phyloP scores from a whole-genome alignment of 805 yeast species.

The Blastobotrys chiropterorum region DNA sequence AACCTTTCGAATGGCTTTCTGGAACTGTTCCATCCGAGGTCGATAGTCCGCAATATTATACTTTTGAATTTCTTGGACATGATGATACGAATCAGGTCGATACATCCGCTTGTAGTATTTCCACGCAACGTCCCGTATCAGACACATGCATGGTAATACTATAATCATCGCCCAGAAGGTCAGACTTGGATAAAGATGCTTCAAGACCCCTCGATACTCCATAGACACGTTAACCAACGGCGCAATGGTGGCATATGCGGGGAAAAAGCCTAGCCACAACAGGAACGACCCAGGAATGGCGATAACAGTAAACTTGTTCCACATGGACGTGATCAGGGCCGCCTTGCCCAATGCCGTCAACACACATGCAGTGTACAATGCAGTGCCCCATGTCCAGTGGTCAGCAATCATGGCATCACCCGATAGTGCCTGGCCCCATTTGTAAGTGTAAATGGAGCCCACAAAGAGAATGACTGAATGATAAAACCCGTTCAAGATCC shows the following conservation, averaged over 20 bases:
- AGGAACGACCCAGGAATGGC: slow-evolving; percentile 93
- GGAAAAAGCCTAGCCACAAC: slow-evolving; percentile 81
- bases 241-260: slow-evolving; percentile 78
- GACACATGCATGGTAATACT: slow-evolving; percentile 69
- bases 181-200: slow-evolving; percentile 67
- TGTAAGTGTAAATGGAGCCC: slow-evolving; percentile 62
- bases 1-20: slow-evolving; percentile 92
- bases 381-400: slow-evolving; percentile 95
- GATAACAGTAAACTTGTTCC: slow-evolving; percentile 88
- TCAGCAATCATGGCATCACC: slow-evolving; percentile 71
- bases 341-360: slow-evolving; percentile 93
- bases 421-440: slow-evolving; percentile 53
- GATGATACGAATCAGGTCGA: slow-evolving; percentile 86
- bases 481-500: slow-evolving; percentile 93
- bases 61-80: slow-evolving; percentile 95
- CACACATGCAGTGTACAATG: slow-evolving; percentile 79
- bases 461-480: slow-evolving; percentile 84
- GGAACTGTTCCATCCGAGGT: slow-evolving; percentile 96
- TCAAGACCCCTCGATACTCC: slow-evolving; percentile 77
- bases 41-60: slow-evolving; percentile 87
- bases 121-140: slow-evolving; percentile 87
- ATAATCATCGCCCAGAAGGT: slow-evolving; percentile 79
- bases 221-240: slow-evolving; percentile 75
- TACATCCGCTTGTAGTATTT: slow-evolving; percentile 90
- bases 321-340: slow-evolving; percentile 79